Evolutionary conservation across 306 rosid species (phyloP).

Genomic region (Arachis hypogaea): DNA sequence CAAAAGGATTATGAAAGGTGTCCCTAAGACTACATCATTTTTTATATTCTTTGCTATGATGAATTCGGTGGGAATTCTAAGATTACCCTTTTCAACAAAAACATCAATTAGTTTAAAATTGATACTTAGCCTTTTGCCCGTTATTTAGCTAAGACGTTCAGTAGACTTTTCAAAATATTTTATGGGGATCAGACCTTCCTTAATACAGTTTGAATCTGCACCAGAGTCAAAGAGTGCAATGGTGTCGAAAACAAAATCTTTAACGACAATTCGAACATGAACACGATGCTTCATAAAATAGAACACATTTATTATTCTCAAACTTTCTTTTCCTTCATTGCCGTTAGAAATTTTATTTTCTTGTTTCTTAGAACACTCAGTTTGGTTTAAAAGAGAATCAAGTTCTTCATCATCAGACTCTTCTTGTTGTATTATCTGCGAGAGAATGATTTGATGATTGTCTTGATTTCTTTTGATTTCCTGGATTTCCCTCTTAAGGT

Average conservation of each 20-base stretch:
- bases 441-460: not conserved
- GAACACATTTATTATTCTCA: too few species aligned
- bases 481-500: not conserved
- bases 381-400: too few species aligned
- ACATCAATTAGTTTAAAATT: not conserved
- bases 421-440: too few species aligned
- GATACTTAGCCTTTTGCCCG: not conserved
- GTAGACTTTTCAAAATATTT: not conserved
- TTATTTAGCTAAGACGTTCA: not conserved
- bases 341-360: not conserved
- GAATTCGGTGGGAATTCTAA: not conserved
- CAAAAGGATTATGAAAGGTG: too few species aligned
- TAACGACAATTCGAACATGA: too few species aligned
- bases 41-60: not conserved
- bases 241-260: not conserved
- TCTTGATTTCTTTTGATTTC: not conserved
- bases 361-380: too few species aligned
- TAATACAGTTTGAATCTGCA: not conserved
- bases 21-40: too few species aligned
- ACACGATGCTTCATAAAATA: too few species aligned
- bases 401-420: too few species aligned
- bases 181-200: not conserved
- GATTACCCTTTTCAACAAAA: not conserved
- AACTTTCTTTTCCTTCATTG: not conserved
- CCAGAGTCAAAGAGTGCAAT: not conserved